Conservation (phyloP, 176 grass and related monocot species). For the Triticum dicoccoides region DNA sequence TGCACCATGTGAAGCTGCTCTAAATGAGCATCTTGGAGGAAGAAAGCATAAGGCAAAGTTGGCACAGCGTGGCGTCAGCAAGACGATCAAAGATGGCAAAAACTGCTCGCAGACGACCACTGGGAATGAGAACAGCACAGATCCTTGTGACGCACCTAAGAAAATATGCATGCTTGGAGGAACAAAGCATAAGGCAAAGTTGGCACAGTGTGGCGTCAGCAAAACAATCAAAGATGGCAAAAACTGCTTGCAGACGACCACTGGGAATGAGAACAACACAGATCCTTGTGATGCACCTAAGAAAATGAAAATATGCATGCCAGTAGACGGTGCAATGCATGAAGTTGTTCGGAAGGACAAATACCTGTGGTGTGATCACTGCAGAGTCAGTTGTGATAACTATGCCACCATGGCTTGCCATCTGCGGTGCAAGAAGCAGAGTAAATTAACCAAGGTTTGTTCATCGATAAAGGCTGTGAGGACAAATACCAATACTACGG, state of each 20-base stretch:
- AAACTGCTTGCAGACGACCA: background rate
- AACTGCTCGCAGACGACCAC: background rate
- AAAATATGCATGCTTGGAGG: constrained; percentile 40
- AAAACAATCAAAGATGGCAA: background rate
- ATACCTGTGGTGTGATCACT: constrained; percentile 31
- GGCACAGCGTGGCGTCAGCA: background rate
- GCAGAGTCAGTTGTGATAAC: constrained; percentile 40
- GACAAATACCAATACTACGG: background rate
- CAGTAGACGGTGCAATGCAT: constrained; percentile 39
- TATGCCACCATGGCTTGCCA: constrained; percentile 30
- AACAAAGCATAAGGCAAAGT: constrained; percentile 33
- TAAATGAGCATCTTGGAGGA: constrained; percentile 34
- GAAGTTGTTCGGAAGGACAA: constrained; percentile 36
- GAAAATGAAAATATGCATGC: constrained; percentile 43
- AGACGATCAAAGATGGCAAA: background rate
- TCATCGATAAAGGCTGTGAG: constrained; percentile 15
- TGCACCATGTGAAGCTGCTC: constrained; percentile 21
- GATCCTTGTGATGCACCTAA: background rate
- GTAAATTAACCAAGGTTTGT: constrained; percentile 33
- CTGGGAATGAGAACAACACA: background rate
- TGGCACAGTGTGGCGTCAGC: constrained; percentile 3
- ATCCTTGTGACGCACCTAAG: background rate
- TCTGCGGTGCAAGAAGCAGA: constrained; percentile 47
- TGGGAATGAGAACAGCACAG: background rate
- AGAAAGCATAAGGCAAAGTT: constrained; percentile 39